Base-by-base conservation (phyloP, 2,329 filamentous ascomycete genomes). In the Nothophoma quercina region DNA sequence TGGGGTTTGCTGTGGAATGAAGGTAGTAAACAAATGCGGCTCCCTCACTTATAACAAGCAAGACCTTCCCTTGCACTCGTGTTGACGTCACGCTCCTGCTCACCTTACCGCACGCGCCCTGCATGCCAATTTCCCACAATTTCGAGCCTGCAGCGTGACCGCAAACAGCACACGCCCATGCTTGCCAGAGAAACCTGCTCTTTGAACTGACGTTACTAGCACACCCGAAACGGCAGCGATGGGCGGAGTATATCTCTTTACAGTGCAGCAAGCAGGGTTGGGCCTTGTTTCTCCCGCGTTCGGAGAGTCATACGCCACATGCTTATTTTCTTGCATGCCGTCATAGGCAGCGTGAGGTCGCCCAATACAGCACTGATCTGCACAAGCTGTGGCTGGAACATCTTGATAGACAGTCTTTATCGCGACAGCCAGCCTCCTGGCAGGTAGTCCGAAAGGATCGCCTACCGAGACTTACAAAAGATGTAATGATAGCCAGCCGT, bases 21-120 rank as follows among this genome's bases (percentile, higher is more conserved):
- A 30, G 28, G 25, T 15, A 46, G n/a, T 12, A 39, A 44, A 47
- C 52, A 55, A 43, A 55, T 21, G 47, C 46, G 30, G 44, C 52
- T 50, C 47, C 46, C 47, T 51, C 47, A 43, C 52, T 55, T 55
- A 55, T 55, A 55, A 48, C 29, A 39, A 23, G 40, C 21, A n/a
- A 41, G 15, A 34, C 34, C 35, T 39, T 43, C 44, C 36, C 16
- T 40, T 25, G 23, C 30, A 19, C 35, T 38, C 21, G 16, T 21
- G 22, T 40, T 53, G 50, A 53, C 50, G 50, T 53, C 50, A 53
- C 38, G 36, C 40, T 44, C 45, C 41, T 50, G 45, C 45, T 49
- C 45, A 35, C 35, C 42, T 38, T 41, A 45, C 23, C 35, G 41
- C 45, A 49, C 51, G 51, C 44, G 28, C 51, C 35, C 34, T 41